Conservation (phyloP, 768 basidiomycete genomes). For the Hericium erinaceus region DNA sequence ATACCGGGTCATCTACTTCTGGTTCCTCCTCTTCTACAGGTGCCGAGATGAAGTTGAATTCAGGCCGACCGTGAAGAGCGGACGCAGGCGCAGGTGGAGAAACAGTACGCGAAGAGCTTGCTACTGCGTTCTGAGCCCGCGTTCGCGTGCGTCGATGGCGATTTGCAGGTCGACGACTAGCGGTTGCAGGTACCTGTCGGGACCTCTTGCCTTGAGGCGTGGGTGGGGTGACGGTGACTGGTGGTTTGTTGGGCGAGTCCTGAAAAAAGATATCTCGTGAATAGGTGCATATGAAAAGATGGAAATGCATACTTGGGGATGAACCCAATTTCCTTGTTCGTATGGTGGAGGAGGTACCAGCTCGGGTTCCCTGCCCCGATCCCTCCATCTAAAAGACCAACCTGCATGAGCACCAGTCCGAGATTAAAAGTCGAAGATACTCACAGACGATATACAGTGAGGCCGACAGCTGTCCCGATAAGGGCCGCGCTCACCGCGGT, state of each 20-base stretch:
- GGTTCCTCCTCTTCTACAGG: constrained; percentile 1
- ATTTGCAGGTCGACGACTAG: constrained; percentile 26
- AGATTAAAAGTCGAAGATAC: constrained; percentile 20
- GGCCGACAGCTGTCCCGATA: constrained; percentile 78
- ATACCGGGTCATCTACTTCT: constrained; percentile 11
- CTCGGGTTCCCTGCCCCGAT: constrained; percentile 52
- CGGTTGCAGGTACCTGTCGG: constrained; percentile 21
- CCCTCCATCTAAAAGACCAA: constrained; percentile 52
- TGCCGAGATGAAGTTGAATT: constrained; percentile 31
- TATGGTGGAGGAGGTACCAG: constrained; percentile 49
- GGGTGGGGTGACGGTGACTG: constrained; percentile 27
- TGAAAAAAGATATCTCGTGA: not conserved
- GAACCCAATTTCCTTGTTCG: constrained; percentile 48
- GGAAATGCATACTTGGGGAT: not conserved
- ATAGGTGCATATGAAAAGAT: not conserved
- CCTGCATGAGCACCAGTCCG: not conserved
- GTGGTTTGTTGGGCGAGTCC: constrained; percentile 4
- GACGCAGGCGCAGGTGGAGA: constrained; percentile 15
- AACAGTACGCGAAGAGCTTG: constrained; percentile 13
- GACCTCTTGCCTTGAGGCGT: constrained; percentile 29
- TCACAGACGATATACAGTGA: constrained; percentile 81
- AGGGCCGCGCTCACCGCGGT: constrained; percentile 80
- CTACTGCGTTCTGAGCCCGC: constrained; percentile 4
- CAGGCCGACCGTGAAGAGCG: constrained; percentile 26
- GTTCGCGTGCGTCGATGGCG: constrained; percentile 30